Evolutionary conservation across 2,329 filamentous ascomycete species (phyloP).

Genomic region (Fusarium napiforme): DNA sequence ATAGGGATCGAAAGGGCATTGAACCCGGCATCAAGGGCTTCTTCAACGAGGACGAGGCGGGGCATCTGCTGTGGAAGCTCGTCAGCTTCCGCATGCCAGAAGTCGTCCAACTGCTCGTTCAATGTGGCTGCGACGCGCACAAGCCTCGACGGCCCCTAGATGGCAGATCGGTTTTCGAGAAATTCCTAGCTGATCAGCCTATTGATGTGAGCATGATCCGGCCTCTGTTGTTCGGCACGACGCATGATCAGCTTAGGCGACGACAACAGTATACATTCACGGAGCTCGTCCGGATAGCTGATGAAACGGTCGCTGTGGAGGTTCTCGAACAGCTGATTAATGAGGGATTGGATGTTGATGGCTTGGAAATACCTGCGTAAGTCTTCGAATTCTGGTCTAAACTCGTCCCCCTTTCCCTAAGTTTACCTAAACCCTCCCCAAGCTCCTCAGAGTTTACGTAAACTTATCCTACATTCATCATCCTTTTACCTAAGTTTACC

Average conservation of each 20-base stretch:
- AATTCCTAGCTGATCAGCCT: constrained; percentile 9
- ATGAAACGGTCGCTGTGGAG: background rate
- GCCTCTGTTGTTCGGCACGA: constrained; percentile 19
- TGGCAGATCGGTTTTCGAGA: constrained; percentile 21
- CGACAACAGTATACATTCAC: constrained; percentile 31
- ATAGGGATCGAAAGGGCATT: background rate
- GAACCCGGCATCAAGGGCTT: background rate
- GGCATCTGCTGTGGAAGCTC: constrained; percentile 16
- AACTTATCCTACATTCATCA: no score
- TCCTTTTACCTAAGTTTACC: no score
- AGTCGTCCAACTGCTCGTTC: constrained; percentile 21
- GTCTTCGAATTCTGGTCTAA: background rate
- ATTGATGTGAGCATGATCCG: constrained; percentile 14
- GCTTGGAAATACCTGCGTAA: constrained; percentile 4
- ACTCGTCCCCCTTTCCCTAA: background rate
- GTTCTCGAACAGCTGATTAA: constrained; percentile 22
- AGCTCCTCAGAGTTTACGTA: no score
- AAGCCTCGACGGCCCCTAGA: background rate
- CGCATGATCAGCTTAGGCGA: constrained; percentile 5
- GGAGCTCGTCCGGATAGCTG: background rate
- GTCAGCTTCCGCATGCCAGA: constrained; percentile 5
- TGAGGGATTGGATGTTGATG: constrained; percentile 31
- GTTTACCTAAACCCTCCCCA: no score
- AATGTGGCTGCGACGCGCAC: constrained; percentile 23
- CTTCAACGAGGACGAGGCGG: constrained; percentile 15